Percentiles rank a stretch among this genome's conserved stretches.
These are phyloP conservation scores for Trifolium repens DNA, from an alignment of 306 rosid genomes.

Conservation along the genomic window DNA sequence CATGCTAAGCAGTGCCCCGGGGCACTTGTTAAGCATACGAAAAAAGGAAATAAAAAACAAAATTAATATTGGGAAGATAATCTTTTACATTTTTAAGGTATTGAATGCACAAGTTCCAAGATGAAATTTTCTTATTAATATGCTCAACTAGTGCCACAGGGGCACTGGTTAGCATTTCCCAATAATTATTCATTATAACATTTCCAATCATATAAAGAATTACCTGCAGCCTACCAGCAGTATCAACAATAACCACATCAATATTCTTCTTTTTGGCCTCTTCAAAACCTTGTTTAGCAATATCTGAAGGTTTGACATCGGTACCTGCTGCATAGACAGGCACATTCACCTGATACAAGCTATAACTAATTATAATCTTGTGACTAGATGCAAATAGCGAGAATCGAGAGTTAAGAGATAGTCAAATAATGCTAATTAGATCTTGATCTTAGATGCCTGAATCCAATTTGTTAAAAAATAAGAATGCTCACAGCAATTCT, in stretches of 20 bases:
- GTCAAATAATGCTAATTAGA: conserved; percentile 23
- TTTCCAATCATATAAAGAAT: conserved; percentile 29
- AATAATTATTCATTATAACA: conserved; percentile 12
- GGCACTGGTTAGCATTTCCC: too few species aligned
- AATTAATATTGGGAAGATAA: too few species aligned
- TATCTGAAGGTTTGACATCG: conserved; percentile 82
- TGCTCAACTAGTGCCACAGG: too few species aligned
- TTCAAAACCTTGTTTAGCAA: conserved; percentile 87
- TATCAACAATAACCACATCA: conserved; percentile 91
- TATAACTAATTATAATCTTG: conserved; percentile 48
- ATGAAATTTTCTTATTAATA: too few species aligned
- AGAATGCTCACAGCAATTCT: conserved; percentile 1
- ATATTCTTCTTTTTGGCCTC: conserved; percentile 92
- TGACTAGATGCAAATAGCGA: conserved; percentile 33
- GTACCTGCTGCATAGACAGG: conserved; percentile 94
- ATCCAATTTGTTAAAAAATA: conserved; percentile 31
- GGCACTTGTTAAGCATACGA: too few species aligned
- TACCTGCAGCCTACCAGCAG: conserved; percentile 99
- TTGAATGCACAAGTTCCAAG: too few species aligned
- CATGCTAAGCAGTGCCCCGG: too few species aligned
- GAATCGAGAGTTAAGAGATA: conserved; percentile 10
- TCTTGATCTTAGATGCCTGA: conserved; percentile 16
- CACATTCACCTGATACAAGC: conserved; percentile 82
- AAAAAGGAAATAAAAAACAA: too few species aligned
- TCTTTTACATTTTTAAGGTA: too few species aligned